Percentiles rank a stretch among this genome's conserved stretches.
phyloP scores from a whole-genome alignment of 2,329 filamentous ascomycete species.

The Stenocarpella maydis region DNA sequence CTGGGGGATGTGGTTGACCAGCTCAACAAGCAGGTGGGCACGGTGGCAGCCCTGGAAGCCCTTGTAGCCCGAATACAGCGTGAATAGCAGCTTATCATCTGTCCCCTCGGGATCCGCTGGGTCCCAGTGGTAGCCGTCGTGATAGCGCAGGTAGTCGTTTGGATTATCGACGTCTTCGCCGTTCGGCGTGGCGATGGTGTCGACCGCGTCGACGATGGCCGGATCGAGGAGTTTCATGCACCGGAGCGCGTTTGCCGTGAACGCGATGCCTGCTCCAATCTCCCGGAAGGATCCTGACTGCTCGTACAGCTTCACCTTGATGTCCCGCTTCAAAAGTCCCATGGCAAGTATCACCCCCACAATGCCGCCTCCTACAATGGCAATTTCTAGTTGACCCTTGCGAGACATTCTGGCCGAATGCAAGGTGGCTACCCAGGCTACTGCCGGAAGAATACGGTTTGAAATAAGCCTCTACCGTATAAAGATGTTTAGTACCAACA shows the following conservation, averaged over 20 bases:
- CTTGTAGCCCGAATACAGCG: not conserved
- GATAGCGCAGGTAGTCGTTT: not conserved
- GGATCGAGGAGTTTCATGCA: slow-evolving; percentile 62
- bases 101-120: not conserved
- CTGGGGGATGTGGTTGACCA: slow-evolving; percentile 29
- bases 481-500: no score
- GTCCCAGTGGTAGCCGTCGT: slow-evolving; percentile 6
- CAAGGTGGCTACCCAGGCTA: no score
- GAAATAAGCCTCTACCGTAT: no score
- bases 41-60: slow-evolving; percentile 42
- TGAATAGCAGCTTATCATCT: not conserved
- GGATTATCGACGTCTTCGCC: not conserved
- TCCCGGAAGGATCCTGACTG: slow-evolving; percentile 24
- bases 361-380: slow-evolving; percentile 27
- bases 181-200: slow-evolving; percentile 38
- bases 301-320: slow-evolving; percentile 34
- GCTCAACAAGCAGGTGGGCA: slow-evolving; percentile 35
- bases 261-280: slow-evolving; percentile 38
- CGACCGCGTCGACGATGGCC: slow-evolving; percentile 47
- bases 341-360: slow-evolving; percentile 44
- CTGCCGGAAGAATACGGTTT: no score
- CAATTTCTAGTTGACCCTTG: not conserved
- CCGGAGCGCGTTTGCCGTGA: slow-evolving; percentile 54
- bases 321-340: slow-evolving; percentile 45
- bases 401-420: no score